Base-by-base conservation (phyloP, 2,329 filamentous ascomycete genomes). In the Fusarium neocosmosporiellum region DNA sequence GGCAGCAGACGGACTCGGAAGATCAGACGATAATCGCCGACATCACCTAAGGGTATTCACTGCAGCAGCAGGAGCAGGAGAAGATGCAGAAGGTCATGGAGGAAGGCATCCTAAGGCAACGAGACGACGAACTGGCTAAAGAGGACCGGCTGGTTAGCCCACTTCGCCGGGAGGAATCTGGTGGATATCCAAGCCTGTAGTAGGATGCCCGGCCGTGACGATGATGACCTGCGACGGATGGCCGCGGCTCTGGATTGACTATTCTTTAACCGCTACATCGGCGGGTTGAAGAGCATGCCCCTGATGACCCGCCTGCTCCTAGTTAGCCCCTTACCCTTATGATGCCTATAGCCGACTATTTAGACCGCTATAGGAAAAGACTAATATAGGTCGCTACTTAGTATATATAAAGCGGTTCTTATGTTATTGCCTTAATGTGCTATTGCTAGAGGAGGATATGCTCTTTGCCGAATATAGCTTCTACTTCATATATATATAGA, bases 291-390 rank as follows among this genome's bases (percentile, higher is more conserved):
- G 13, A 63, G 24, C 14, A 63, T 63, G 27, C 60, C 48, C 33
- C 27, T 62, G 33, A 53, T 62, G 24, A 62, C 33, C 33, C 18
- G 24, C 10, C 22, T 62, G 11, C 46, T 62, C 14, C 29, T 62
- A 22, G 37, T 34, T 22, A 62, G 59, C 46, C 37, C 57, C 9
- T n/a, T n/a, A 60, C 57, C 57, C 37, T 60, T 13, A 60, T 13
- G 13, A 60, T 46, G 29, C 18, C 1, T 7, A 39, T 20, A 62
- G 59, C 59, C 20, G 22, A 31, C 46, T 16, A 18, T 62, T 62
- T 39, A 18, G 46, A 22, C 59, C 33, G 20, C 46, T 62, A 33
- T 14, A 62, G 34, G 37, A 62, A 22, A 62, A 62, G 59, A 62
- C 34, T 14, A 62, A 16, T 13, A 62, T 62, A 22, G 36, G 41